Base-by-base conservation (phyloP, 768 basidiomycete species). In the Mycena indigotica region DNA sequence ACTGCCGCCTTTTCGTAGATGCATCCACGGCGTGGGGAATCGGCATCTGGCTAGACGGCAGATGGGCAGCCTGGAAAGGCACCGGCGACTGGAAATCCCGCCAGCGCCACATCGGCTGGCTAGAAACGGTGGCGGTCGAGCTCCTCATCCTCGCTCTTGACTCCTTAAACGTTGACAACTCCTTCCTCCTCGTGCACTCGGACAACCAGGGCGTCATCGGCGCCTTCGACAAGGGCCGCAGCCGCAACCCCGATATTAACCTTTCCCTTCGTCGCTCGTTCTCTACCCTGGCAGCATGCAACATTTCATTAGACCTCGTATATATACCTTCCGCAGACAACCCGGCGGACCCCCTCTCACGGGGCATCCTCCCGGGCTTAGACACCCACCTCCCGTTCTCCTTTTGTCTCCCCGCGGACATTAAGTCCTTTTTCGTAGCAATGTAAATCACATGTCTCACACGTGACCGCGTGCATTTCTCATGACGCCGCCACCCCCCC, bases 1-100 rank as follows among this genome's bases (percentile, higher is more conserved):
- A 19, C 40, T 49, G 1, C 2, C 71, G 3, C 69, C 67, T 3
- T 69, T 66, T 0, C n/a, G n/a, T n/a, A n/a, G n/a, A n/a, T n/a
- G n/a, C n/a, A n/a, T n/a, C n/a, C n/a, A n/a, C n/a, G n/a, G 26
- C 44, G 5, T 72, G 65, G 61, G 71, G 71, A 21, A 67, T 72
- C 24, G 71, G 69, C 0, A 52, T 72, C 16, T 30, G 65, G 3
- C 57, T 68, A 16, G 56, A 53, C 0, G 29, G 49, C 0, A 17
- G 16, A 0, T 73, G 67, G 67, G 38, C 40, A 4, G 63, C 63
- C 0, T 67, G 63, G 25, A 28, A 44, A 10, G 53, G 67, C 0
- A 13, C 5, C 1, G 28, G 23, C 0, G 44, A 28, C 21, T 71
- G 70, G 69, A 64, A 65, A 24, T 5, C 12, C 0, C 40, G 50